These are phyloP conservation scores for Neurospora sp. DNA, from an alignment of 495 filamentous ascomycete genomes.

Conservation along the genomic window DNA sequence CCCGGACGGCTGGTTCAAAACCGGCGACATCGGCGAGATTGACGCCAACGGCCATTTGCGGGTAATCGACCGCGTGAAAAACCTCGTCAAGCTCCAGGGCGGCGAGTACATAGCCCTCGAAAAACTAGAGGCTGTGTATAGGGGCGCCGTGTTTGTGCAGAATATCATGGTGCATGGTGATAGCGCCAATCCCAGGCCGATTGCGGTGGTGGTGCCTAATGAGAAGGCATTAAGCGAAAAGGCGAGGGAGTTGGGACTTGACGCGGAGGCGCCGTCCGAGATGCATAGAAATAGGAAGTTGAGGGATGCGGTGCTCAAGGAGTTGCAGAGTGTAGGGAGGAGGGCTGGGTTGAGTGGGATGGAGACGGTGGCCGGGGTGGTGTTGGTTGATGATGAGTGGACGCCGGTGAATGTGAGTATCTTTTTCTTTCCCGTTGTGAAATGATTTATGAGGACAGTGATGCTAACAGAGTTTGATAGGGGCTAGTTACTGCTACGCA, in stretches of 20 bases:
- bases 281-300: conserved; percentile 36
- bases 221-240: conserved; percentile 44
- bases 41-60: conserved; percentile 68
- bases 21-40: conserved; percentile 73
- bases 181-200: conserved; percentile 35
- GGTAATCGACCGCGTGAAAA: conserved; percentile 89
- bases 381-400: conserved; percentile 56
- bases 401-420: conserved; percentile 50
- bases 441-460: not conserved
- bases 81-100: conserved; percentile 56
- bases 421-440: not conserved
- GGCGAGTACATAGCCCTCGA: conserved; percentile 60
- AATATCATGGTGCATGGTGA: conserved; percentile 55
- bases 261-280: conserved; percentile 25
- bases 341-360: conserved; percentile 42
- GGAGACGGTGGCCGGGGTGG: conserved; percentile 51
- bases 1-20: conserved; percentile 85
- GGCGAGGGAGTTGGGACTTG: conserved; percentile 40
- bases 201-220: conserved; percentile 48
- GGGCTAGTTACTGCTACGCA: conserved; percentile 51
- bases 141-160: conserved; percentile 40
- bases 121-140: conserved; percentile 56
- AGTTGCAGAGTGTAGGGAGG: conserved; percentile 40
- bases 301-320: conserved; percentile 41
- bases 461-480: conserved; percentile 28